Base-by-base conservation (phyloP, 2,329 filamentous ascomycete genomes). In the Alternaria sp. region DNA sequence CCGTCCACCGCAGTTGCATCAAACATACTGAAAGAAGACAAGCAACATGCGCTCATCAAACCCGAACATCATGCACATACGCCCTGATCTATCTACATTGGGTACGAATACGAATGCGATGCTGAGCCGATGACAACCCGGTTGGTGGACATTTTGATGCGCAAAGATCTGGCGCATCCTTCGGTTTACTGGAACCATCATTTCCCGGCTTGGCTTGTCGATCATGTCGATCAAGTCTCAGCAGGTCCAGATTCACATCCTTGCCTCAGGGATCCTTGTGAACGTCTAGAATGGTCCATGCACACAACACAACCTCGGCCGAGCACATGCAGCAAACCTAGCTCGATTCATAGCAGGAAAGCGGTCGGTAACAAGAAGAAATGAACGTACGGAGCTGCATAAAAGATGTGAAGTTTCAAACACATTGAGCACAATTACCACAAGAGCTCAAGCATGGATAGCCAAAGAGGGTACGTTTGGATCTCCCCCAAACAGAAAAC, bases 1-100 rank as follows among this genome's bases (percentile, higher is more conserved):
- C 56, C 65, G 67, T 13, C 74, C 71, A 4, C 71, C 71, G 1
- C 65, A 70, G 24, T 37, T 72, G 24, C 69, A 71, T 23, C 69
- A 71, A 23, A 69, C 69, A 0, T 75, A 71, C 50, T 76, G 67
- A 75, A 51, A 34, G 13, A 41, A 26, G 21, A 9, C 21, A 24
- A 41, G 21, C 26, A 28, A 33, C 8, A 14, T 34, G 41, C 13
- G 28, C 14, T 24, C 40, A 39, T 24, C 28, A 8, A 44, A 14
- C 14, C 17, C n/a, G 34, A 29, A 36, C 13, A 50, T 31, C 23
- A 14, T 17, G 28, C 33, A 40, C 56, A 11, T 26, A 6, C 17
- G 14, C 26, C 11, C 23, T 29, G 13, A 9, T 10, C 29, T 11
- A 17, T 13, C 36, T 7, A 17, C 23, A 51, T 29, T 24, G 4